Conservation (phyloP, 805 yeast genomes). For the Candida parachauliodes region DNA sequence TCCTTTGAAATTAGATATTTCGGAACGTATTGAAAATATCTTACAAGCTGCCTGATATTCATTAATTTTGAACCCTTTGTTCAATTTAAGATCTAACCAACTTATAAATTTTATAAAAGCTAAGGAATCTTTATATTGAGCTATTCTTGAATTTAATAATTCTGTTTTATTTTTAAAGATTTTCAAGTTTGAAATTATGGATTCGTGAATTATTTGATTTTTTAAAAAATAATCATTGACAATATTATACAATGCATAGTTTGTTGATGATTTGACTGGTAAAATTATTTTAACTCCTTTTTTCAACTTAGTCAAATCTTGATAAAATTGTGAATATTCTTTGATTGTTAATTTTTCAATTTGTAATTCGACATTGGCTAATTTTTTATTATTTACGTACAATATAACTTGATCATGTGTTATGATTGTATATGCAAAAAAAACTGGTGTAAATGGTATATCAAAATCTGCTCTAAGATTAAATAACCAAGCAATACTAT, state of each 20-base stretch:
- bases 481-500: constrained; percentile 88
- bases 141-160: constrained; percentile 62
- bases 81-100: constrained; percentile 68
- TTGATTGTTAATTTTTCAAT: constrained; percentile 36
- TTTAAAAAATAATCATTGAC: constrained; percentile 30
- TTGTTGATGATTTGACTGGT: constrained; percentile 28
- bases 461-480: constrained; percentile 77
- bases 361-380: constrained; percentile 28
- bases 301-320: constrained; percentile 39
- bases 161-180: constrained; percentile 74
- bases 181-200: constrained; percentile 50
- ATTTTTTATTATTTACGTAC: constrained; percentile 50
- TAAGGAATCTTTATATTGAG: constrained; percentile 82
- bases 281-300: constrained; percentile 21
- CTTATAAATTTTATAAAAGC: constrained; percentile 72
- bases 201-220: constrained; percentile 20
- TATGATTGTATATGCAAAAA: constrained; percentile 59
- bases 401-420: constrained; percentile 37
- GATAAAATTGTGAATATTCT: constrained; percentile 58
- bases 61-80: constrained; percentile 40
- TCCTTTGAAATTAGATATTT: constrained; percentile 55
- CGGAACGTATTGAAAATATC: constrained; percentile 51
- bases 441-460: constrained; percentile 82
- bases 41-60: constrained; percentile 67
- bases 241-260: constrained; percentile 27